Evolutionary conservation across 495 filamentous ascomycete genomes (phyloP), one percentile per base, ranked within the genome.

Genomic region (Haplographium delicatum): DNA sequence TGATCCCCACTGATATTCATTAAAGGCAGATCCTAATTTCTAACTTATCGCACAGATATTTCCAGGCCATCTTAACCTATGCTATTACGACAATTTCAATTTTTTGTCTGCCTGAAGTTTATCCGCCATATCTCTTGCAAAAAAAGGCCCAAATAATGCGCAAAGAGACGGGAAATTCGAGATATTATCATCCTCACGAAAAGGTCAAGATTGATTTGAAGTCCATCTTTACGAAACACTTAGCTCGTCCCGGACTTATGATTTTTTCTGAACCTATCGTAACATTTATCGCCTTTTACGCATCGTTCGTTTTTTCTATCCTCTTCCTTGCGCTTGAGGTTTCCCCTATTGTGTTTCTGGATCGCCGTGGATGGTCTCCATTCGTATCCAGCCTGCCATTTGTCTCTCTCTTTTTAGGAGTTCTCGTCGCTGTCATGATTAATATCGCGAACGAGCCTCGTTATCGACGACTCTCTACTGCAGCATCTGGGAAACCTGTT

Each of bases 71-170:
- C 49, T 70, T 79, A 45, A 53, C 61, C 16, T 62, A 62, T 9
- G 37, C 64, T 16, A 43, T 78, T 51, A 68, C 85, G 22, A 22
- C 64, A 8, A 66, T 75, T 41, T 77, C 94, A 16, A 59, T 82
- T 42, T 62, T 88, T 22, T 73, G 88, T n/a, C 85, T 95, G 2
- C 91, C 91, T 3, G 91, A 96, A 69, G 96, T 89, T 0, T 97
- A 95, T 60, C 84, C 71, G 19, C 70, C 77, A 11, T 82, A 85
- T 19, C 72, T 91, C 23, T 72, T 96, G 26, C 76, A 83, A 38
- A 66, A 75, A 23, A 93, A 91, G 54, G 91, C 91, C 5, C 65
- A 69, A 20, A 69, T 69, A 40, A 63, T 93, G 22, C 81, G 91
- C 25, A 77, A 82, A 58, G 78, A 84, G 53, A n/a, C n/a, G n/a